Evolutionary conservation across 2,329 filamentous ascomycete genomes (phyloP).

Genomic region (Pseudogymnoascus sp.): DNA sequence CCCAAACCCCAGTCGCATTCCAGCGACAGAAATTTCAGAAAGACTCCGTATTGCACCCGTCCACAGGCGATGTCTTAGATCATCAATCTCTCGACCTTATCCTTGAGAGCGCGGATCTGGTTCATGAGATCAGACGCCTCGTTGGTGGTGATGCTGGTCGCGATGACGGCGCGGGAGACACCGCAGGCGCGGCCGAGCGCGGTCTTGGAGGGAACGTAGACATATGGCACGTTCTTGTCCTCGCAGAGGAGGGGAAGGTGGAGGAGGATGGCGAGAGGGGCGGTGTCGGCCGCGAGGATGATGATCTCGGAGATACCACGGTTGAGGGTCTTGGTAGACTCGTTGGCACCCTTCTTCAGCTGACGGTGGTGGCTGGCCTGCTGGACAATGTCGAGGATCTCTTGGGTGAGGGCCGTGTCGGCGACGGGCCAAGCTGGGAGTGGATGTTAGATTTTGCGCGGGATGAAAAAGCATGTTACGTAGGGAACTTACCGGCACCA

Average conservation of each 20-base stretch:
- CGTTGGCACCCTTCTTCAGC: conserved; percentile 85
- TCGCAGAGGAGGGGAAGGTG: conserved; percentile 85
- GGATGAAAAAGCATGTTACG: not conserved
- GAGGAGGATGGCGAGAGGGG: conserved; percentile 77
- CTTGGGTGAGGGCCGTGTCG: conserved; percentile 65
- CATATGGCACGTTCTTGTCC: conserved; percentile 67
- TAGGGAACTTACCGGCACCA: conserved; percentile 22
- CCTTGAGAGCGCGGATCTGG: conserved; percentile 82
- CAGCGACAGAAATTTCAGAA: conserved; percentile 5
- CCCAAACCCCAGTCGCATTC: conserved; percentile 6
- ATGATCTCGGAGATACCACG: conserved; percentile 85
- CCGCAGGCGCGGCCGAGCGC: conserved; percentile 83
- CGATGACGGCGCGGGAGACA: conserved; percentile 81
- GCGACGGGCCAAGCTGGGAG: conserved; percentile 59
- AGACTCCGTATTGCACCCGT: not conserved
- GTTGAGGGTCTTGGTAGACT: conserved; percentile 81
- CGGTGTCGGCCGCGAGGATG: conserved; percentile 81
- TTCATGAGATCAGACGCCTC: conserved; percentile 78
- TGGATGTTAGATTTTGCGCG: conserved; percentile 8
- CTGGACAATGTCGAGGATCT: conserved; percentile 76
- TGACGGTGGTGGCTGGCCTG: conserved; percentile 51
- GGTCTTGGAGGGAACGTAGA: conserved; percentile 70
- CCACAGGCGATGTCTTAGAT: conserved; percentile 53
- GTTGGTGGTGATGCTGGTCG: conserved; percentile 82
- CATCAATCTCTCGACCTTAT: conserved; percentile 92